Evolutionary conservation across 768 basidiomycete species (phyloP).

Genomic region (Termitomyces titanicus): DNA sequence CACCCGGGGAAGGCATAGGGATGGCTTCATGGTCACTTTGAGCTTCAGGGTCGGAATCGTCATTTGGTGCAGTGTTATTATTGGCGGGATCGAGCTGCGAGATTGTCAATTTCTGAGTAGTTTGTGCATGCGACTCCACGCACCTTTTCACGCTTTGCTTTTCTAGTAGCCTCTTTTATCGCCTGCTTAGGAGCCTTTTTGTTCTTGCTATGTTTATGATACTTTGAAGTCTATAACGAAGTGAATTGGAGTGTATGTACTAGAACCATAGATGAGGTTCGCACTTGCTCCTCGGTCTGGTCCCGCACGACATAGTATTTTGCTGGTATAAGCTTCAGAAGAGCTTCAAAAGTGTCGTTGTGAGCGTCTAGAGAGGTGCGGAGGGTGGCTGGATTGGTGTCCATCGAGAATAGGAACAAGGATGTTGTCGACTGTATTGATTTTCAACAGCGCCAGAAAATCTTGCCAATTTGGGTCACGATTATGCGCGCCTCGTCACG

Average conservation of each 20-base stretch:
- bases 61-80: slow-evolving; percentile 46
- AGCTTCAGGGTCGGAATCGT: slow-evolving; percentile 34
- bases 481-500: slow-evolving; percentile 4
- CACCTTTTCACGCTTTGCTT: slow-evolving; percentile 86
- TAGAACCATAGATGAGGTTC: slow-evolving; percentile 11
- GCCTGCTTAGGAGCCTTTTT: slow-evolving; percentile 80
- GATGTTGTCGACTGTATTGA: slow-evolving; percentile 1
- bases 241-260: neutral
- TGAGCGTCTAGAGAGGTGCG: slow-evolving; percentile 72
- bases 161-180: slow-evolving; percentile 84
- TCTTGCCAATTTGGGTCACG: neutral
- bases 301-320: slow-evolving; percentile 81
- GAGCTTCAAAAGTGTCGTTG: slow-evolving; percentile 80
- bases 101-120: neutral
- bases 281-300: slow-evolving; percentile 63
- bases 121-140: slow-evolving; percentile 4
- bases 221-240: slow-evolving; percentile 48
- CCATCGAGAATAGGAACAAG: slow-evolving; percentile 30
- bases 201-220: slow-evolving; percentile 87
- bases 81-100: slow-evolving; percentile 89
- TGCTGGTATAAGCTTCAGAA: slow-evolving; percentile 84
- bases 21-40: slow-evolving; percentile 37
- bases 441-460: neutral
- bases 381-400: slow-evolving; percentile 45
- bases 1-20: slow-evolving; percentile 63